Percentiles rank a stretch among this genome's conserved stretches.
phyloP scores from a whole-genome alignment of 2,329 filamentous ascomycete species.

The Ceratocystis cacaofunesta region DNA sequence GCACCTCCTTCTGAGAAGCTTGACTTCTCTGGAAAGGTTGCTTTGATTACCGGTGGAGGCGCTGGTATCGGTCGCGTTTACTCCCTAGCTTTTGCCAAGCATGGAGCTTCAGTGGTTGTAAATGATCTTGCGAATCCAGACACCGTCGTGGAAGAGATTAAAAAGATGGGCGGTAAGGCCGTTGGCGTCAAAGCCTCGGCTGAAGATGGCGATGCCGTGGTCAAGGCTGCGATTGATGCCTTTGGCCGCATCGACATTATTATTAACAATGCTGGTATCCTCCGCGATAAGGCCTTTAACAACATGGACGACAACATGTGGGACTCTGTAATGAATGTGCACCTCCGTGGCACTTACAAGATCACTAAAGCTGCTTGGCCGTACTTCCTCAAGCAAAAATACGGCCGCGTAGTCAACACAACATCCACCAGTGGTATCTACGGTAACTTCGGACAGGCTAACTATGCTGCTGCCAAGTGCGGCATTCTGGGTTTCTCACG shows the following conservation, averaged over 20 bases:
- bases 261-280: conserved; percentile 95
- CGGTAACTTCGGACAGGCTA: conserved; percentile 96
- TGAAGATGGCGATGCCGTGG: conserved; percentile 78
- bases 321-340: conserved; percentile 83
- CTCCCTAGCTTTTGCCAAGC: conserved; percentile 70
- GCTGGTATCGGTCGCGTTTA: conserved; percentile 87
- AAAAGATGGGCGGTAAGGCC: conserved; percentile 74
- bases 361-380: conserved; percentile 96
- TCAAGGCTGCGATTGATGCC: conserved; percentile 85
- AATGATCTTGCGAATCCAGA: conserved; percentile 94
- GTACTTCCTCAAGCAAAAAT: conserved; percentile 96
- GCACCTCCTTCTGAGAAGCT: conserved; percentile 59
- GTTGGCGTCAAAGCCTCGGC: conserved; percentile 87
- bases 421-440: conserved; percentile 96
- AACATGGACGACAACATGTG: conserved; percentile 96
- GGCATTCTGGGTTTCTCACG: conserved; percentile 93
- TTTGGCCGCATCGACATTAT: conserved; percentile 90
- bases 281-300: conserved; percentile 91
- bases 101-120: conserved; percentile 73
- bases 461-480: conserved; percentile 83
- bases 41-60: conserved; percentile 74
- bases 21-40: conserved; percentile 73
- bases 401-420: conserved; percentile 91
- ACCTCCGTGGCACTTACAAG: conserved; percentile 90
- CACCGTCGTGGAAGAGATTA: conserved; percentile 80